Conservation (phyloP, 2,329 filamentous ascomycete species). For the Aschersonia sp. region DNA sequence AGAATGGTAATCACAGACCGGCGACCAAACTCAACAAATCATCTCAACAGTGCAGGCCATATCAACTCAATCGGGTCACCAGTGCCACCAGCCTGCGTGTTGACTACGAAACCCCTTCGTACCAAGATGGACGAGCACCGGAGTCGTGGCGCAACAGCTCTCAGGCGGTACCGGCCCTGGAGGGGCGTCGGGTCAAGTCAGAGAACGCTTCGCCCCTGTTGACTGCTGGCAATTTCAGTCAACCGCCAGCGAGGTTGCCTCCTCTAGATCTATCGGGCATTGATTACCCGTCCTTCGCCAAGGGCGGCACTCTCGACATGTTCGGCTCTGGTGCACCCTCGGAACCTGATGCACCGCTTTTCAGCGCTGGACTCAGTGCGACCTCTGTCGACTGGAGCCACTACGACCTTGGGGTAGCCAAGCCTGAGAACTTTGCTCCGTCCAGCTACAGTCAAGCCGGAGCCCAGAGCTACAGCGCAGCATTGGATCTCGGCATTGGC, state of each 20-base stretch:
- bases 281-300: slow-evolving; percentile 33
- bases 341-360: slow-evolving; percentile 41
- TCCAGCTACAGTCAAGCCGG: slow-evolving; percentile 40
- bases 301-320: slow-evolving; percentile 33
- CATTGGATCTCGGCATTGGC: slow-evolving; percentile 35
- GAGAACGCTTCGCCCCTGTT: slow-evolving; percentile 47
- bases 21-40: slow-evolving; percentile 45
- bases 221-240: slow-evolving; percentile 32
- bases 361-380: slow-evolving; percentile 47
- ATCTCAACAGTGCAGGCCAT: slow-evolving; percentile 48
- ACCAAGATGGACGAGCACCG: slow-evolving; percentile 20
- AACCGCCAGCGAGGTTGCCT: slow-evolving; percentile 36
- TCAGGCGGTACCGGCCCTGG: slow-evolving; percentile 23
- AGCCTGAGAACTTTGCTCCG: slow-evolving; percentile 32
- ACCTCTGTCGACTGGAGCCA: slow-evolving; percentile 31
- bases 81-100: slow-evolving; percentile 34
- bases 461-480: slow-evolving; percentile 33
- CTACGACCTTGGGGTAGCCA: slow-evolving; percentile 31
- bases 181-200: slow-evolving; percentile 42
- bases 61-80: slow-evolving; percentile 43
- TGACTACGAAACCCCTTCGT: slow-evolving; percentile 25
- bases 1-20: slow-evolving; percentile 50
- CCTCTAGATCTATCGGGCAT: slow-evolving; percentile 45
- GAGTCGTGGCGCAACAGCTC: slow-evolving; percentile 16
- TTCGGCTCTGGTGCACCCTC: slow-evolving; percentile 32